Percentiles rank a stretch among this genome's conserved stretches.
Conservation (phyloP, 1,284 basidiomycete species). For the Hemileia vastatrix region DNA sequence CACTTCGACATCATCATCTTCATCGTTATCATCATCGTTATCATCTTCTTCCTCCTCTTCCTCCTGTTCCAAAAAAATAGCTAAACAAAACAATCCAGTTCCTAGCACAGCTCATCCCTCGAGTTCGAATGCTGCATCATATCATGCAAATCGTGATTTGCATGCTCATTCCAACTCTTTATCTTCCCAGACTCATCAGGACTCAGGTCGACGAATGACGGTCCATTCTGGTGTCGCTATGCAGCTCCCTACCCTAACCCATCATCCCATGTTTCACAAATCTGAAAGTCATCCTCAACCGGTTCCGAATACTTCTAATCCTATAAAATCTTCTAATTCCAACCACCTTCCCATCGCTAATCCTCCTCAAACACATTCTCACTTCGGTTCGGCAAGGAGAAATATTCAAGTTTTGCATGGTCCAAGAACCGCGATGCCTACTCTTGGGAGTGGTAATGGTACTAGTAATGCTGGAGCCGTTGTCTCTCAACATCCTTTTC, state of each 20-base stretch:
- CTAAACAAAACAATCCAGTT: background rate
- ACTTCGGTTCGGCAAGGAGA: background rate
- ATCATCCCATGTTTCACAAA: background rate
- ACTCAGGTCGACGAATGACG: conserved; percentile 18
- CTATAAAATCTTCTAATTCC: no score
- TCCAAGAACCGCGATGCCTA: background rate
- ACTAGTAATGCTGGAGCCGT: background rate
- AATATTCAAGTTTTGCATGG: background rate
- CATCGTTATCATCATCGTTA: no score
- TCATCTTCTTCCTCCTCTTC: no score
- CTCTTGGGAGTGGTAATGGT: background rate
- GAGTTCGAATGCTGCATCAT: background rate
- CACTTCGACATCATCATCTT: no score
- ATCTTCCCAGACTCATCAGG: background rate
- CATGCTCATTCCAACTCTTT: background rate
- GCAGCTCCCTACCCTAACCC: conserved; percentile 8
- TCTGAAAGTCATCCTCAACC: no score
- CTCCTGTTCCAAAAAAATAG: no score
- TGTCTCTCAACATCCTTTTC: background rate
- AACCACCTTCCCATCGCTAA: background rate
- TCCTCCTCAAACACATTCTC: background rate
- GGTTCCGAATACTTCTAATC: no score
- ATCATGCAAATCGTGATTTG: no score
- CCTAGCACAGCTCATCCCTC: background rate
- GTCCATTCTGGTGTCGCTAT: conserved; percentile 10